A percentile compares a stretch with the other conserved stretches of the same genome.
Conservation (phyloP, 441 rosid genomes). For the Syzygium malaccense region DNA sequence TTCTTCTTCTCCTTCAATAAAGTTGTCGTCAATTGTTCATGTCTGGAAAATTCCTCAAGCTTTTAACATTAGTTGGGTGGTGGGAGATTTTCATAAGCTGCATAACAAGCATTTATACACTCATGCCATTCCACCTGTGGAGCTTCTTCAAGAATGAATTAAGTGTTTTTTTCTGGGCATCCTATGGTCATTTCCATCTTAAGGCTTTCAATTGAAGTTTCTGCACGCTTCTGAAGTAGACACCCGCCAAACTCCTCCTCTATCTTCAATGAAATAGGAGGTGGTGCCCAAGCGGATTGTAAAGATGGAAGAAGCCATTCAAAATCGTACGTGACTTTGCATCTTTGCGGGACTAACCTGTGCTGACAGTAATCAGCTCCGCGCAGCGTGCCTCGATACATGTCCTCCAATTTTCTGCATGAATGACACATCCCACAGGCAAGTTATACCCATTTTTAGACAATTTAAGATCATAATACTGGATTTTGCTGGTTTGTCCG, state of each 20-base stretch:
- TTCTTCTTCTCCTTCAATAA: neutral
- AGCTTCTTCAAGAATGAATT: neutral
- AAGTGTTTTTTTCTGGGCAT: neutral
- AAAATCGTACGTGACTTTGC: constrained; percentile 54
- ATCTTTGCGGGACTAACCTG: constrained; percentile 66
- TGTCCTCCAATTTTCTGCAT: constrained; percentile 88
- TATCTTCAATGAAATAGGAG: constrained; percentile 34
- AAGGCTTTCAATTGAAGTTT: neutral
- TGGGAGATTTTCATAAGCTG: neutral
- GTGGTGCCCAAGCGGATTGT: constrained; percentile 67
- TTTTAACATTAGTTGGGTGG: neutral
- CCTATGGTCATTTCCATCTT: neutral
- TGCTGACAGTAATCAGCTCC: constrained; percentile 90
- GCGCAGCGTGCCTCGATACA: constrained; percentile 86
- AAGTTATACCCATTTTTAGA: constrained; percentile 3
- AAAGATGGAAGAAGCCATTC: constrained; percentile 79
- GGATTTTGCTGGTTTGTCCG: neutral
- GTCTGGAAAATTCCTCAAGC: neutral
- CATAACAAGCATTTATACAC: neutral
- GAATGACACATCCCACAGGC: constrained; percentile 94
- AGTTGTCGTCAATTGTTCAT: too few relatives aligned
- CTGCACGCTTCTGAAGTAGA: neutral
- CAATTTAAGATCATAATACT: too few relatives aligned
- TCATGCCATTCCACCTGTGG: neutral
- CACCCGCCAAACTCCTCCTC: neutral